These are phyloP conservation scores for Blastomyces percursus DNA, from an alignment of 2,329 filamentous ascomycete genomes.

Conservation along the genomic window DNA sequence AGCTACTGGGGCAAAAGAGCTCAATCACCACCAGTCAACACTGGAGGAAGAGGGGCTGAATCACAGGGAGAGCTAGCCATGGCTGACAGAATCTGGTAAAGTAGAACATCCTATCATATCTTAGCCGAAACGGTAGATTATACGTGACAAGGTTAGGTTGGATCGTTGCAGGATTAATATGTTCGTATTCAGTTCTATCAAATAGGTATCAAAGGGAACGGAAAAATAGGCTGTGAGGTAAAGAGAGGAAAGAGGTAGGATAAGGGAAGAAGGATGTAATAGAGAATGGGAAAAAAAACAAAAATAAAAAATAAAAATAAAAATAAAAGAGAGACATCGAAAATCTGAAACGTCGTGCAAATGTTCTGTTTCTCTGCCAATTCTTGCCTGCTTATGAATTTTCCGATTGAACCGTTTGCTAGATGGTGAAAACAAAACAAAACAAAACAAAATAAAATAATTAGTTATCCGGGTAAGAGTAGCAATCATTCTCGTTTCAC, in stretches of 20 bases:
- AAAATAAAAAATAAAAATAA: not conserved
- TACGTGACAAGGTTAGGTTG: not conserved
- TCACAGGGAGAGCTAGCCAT: too few species aligned
- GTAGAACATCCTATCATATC: not conserved
- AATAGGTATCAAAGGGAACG: slow-evolving; percentile 6
- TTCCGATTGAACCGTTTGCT: slow-evolving; percentile 37
- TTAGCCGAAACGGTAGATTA: not conserved
- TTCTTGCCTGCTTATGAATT: slow-evolving; percentile 25
- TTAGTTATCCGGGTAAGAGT: not conserved
- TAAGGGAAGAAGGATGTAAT: not conserved
- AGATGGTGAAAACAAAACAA: slow-evolving; percentile 3
- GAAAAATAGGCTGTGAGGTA: not conserved
- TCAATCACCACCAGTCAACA: too few species aligned
- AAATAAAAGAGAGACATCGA: not conserved
- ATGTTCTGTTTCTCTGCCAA: not conserved
- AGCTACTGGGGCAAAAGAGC: too few species aligned
- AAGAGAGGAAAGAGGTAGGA: not conserved
- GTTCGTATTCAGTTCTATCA: slow-evolving; percentile 4
- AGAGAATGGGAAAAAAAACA: not conserved
- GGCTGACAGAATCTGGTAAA: too few species aligned
- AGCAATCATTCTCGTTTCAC: not conserved
- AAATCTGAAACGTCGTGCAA: not conserved
- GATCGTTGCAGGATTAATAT: not conserved
- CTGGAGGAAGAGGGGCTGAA: too few species aligned
- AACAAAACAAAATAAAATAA: too few species aligned